Evolutionary conservation across 352 stramenopile genomes (phyloP), one percentile per base, ranked within the genome.

Genomic region (Pythium guiyangense): DNA sequence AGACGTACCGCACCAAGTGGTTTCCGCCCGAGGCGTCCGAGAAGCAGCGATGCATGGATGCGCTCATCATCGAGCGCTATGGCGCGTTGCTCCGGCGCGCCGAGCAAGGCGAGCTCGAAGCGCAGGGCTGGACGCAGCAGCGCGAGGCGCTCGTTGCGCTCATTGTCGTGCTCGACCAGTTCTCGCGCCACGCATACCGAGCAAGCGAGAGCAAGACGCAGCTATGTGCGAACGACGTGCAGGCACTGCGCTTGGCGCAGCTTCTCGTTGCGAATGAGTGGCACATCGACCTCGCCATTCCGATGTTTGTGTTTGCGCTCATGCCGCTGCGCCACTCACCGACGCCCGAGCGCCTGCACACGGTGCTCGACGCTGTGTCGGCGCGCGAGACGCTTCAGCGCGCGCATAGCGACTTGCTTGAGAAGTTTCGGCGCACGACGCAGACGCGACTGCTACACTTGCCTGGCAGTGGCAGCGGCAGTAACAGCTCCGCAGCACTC

Each of bases 101-200:
- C 6, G 61, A 72, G 58, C 29, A 37, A n/a, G 44, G 44, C n/a
- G n/a, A n/a, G n/a, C n/a, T n/a, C n/a, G n/a, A n/a, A n/a, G n/a
- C n/a, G n/a, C n/a, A n/a, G n/a, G 46, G 49, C 17, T 94, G 84
- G 84, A 64, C 70, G 14, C 18, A 56, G 2, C 58, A 63, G 12
- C 68, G 60, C 2, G 63, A 79, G 43, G 55, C 64, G 42, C 79
- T n/a, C n/a, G n/a, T n/a, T n/a, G n/a, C n/a, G n/a, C n/a, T n/a
- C n/a, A n/a, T n/a, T n/a, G n/a, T n/a, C 45, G 35, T 97, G 31
- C 58, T 97, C 18, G 89, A 97, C 62, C 89, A 96, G 61, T 86
- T 96, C 62, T 91, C 85, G 25, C 71, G 87, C 1, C 87, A 96
- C 57, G 63, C 94, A 11, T 86, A 90, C 56, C 76, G 87, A 44